Evolutionary conservation across 2,329 filamentous ascomycete genomes (phyloP), one percentile per base, ranked within the genome.

Genomic region (Anthostomella pinea): DNA sequence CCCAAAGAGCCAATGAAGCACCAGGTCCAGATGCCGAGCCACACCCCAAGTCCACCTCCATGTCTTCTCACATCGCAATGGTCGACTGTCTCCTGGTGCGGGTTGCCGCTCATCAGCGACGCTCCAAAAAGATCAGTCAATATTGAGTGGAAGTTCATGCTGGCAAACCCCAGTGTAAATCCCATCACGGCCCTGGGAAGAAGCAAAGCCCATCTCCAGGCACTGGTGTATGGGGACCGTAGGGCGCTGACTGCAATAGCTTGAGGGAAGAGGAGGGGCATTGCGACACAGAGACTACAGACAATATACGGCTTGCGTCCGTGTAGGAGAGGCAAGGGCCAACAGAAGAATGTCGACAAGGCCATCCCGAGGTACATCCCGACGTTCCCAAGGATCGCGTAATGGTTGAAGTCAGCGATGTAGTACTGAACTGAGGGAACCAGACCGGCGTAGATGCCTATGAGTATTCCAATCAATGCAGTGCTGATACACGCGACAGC

Each of bases 351-450:
- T 0, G 81, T 85, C 0, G 84, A 77, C 24, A 89, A 60, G 0
- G 83, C 82, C 45, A 90, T 69, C 7, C 83, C 84, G 20, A 84
- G 54, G 55, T 85, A 90, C 35, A 88, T 74, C 17, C 79, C 73
- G 11, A 85, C 82, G 49, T 90, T 90, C 3, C 86, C 86, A 22
- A 87, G 68, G 18, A 88, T 79, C 2, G 79, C 73, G 41, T 77
- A 70, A 51, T 87, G 83, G 28, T 77, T 64, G 42, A 81, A 71
- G 50, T 89, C 84, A 16, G 79, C 79, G 45, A 90, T 77, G 51
- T 80, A 81, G 57, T 88, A 88, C 55, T 89, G 85, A 17, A 90
- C 86, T 3, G 80, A 77, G n/a, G 85, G 84, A 1, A 88, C 84
- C 48, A 88, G 74, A 3, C 85, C 86, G 36, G 83, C 81, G 56